Base-by-base conservation (phyloP, 2,329 filamentous ascomycete genomes). In the Fusarium nurragi region DNA sequence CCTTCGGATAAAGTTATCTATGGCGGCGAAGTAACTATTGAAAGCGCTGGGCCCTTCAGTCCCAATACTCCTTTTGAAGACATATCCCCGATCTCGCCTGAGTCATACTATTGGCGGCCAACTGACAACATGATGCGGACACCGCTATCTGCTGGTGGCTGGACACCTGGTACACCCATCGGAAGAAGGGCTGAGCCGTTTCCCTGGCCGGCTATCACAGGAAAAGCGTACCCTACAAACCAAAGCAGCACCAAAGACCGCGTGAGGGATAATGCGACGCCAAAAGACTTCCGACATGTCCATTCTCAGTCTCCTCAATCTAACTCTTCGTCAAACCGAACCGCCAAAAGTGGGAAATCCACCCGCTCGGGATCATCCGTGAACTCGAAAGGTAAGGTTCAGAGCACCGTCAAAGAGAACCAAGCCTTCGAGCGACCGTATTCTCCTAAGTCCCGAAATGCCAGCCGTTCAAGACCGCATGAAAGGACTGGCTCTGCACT, bases 371-470 rank as follows among this genome's bases (percentile, higher is more conserved):
- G 46, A 11, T 47, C 37, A 7, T 54, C 60, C 7, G 40, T 32
- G 8, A 38, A 23, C 16, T 54, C 46, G 4, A 47, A 52, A 18
- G 36, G 38, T 16, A 56, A 22, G 1, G 30, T 39, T 6, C 38
- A 60, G 16, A 19, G 26, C 26, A 19, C 19, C 5, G 4, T 19
- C 3, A 41, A 43, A 7, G 41, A 21, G 2, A 40, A 49, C 10
- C 23, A 26, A 4, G 19, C n/a, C 5, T 21, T 64, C 0, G 41
- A 43, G 0, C 71, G 75, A 4, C 75, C 76, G 1, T 52, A 67
- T 0, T 77, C 77, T 0, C 73, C 77, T 0, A 78, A 78, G 39
- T 76, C 78, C 3, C 75, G 77, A 6, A 77, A 78, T 32, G 72
- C 75, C 5, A 80, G 78, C 22, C 69, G 72, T 5, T 66, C 65